These are phyloP conservation scores for Kingdonia uniflora DNA, from an alignment of 164 flowering plant genomes.

Conservation along the genomic window DNA sequence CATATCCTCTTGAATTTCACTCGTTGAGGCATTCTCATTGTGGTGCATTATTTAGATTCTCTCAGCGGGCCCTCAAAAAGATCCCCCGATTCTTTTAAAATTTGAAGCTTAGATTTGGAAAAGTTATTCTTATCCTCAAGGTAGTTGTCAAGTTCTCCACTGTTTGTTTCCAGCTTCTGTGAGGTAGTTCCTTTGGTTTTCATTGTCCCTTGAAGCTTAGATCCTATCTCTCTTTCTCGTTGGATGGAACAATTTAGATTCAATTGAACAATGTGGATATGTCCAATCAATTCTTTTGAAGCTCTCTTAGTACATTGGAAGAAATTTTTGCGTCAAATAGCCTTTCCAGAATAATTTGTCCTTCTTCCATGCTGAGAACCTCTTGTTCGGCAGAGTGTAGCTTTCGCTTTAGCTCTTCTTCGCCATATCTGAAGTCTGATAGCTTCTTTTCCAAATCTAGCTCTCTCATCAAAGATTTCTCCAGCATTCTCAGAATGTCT, in stretches of 20 bases:
- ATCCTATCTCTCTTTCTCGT: too few relatives aligned
- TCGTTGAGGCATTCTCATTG: conserved; percentile 18
- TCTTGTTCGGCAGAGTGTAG: conserved; percentile 37
- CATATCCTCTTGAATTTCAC: conserved; percentile 27
- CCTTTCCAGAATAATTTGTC: too few relatives aligned
- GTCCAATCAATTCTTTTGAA: too few relatives aligned
- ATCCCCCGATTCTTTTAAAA: conserved; percentile 33
- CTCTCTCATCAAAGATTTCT: conserved; percentile 78
- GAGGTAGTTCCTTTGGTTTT: conserved; percentile 23
- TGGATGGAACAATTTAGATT: too few relatives aligned
- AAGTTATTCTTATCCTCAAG: too few relatives aligned
- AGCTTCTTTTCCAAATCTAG: conserved; percentile 75
- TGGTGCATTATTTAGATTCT: conserved; percentile 24
- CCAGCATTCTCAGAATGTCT: conserved; percentile 40
- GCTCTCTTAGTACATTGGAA: conserved; percentile 44
- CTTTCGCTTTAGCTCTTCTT: conserved; percentile 31
- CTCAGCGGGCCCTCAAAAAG: conserved; percentile 35
- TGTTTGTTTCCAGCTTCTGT: conserved; percentile 22
- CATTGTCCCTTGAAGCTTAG: too few relatives aligned
- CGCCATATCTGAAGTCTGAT: too few relatives aligned
- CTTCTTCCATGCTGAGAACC: conserved; percentile 38
- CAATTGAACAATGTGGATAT: too few relatives aligned
- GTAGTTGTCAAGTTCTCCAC: too few relatives aligned
- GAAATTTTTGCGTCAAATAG: conserved; percentile 70
- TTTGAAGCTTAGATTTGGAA: conserved; percentile 27